A percentile compares a stretch with the other conserved stretches of the same genome.
phyloP scores from a whole-genome alignment of 75 land plant species.

The Gnetum montanum region DNA sequence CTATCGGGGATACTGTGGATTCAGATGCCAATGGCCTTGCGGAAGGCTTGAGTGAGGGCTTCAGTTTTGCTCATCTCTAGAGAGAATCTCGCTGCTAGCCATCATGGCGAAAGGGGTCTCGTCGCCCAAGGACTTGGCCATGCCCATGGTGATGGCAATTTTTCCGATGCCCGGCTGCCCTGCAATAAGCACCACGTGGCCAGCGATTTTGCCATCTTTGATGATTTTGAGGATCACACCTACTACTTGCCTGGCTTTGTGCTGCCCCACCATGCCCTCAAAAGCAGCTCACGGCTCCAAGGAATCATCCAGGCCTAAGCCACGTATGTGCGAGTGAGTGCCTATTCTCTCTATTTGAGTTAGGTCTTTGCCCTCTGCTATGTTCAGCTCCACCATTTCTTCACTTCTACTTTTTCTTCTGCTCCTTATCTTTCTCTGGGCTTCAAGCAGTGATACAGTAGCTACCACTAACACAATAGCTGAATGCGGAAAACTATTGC shows the following conservation, averaged over 20 bases:
- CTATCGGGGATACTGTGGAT: too few species aligned
- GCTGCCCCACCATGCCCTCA: conserved; percentile 96
- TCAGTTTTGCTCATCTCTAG: conserved; percentile 96
- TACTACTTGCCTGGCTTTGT: conserved; percentile 76
- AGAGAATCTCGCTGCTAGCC: conserved; percentile 74
- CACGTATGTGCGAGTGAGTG: conserved; percentile 97
- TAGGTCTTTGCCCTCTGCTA: conserved; percentile 68
- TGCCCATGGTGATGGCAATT: conserved; percentile 97
- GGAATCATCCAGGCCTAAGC: conserved; percentile 83
- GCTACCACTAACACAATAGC: too few species aligned
- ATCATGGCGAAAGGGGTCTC: conserved; percentile 96
- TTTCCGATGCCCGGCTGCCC: conserved; percentile 99
- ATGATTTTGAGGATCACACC: conserved; percentile 87
- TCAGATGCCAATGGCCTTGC: neutral
- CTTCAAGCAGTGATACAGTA: too few species aligned
- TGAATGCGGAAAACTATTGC: too few species aligned
- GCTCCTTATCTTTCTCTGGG: too few species aligned
- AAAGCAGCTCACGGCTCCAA: conserved; percentile 75
- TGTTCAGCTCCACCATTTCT: conserved; percentile 85
- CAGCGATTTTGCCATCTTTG: conserved; percentile 78
- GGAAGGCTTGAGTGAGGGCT: conserved; percentile 83
- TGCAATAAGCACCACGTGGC: conserved; percentile 77
- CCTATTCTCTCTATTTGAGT: conserved; percentile 92
- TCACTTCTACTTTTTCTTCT: too few species aligned
- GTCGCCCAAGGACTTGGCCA: conserved; percentile 91